These are phyloP conservation scores for Trichosporon faecale DNA, from an alignment of 1,284 basidiomycete genomes.

Conservation along the genomic window DNA sequence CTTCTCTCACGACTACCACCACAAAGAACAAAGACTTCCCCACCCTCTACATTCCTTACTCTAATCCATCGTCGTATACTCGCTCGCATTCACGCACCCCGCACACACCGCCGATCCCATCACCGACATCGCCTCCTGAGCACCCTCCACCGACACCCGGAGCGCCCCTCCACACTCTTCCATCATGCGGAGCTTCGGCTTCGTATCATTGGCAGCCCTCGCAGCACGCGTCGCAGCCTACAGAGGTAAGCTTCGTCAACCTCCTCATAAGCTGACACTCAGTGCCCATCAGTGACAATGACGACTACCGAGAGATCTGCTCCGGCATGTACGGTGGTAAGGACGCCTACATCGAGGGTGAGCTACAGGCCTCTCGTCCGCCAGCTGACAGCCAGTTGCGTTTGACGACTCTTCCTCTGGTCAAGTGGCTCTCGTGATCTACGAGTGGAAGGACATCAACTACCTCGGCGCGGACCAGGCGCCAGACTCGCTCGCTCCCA, in stretches of 20 bases:
- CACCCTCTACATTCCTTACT: background rate
- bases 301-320: slow-evolving; percentile 74
- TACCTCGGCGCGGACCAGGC: slow-evolving; percentile 66
- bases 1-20: background rate
- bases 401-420: slow-evolving; percentile 76
- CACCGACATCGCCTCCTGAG: background rate
- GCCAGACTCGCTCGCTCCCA: slow-evolving; percentile 17
- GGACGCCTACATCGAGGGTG: slow-evolving; percentile 81
- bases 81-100: background rate
- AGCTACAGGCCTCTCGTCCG: slow-evolving; percentile 30
- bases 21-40: background rate
- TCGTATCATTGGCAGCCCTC: slow-evolving; percentile 14
- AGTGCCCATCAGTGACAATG: slow-evolving; percentile 57
- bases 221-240: slow-evolving; percentile 15
- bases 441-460: slow-evolving; percentile 85
- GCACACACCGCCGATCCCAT: background rate
- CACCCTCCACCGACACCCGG: background rate
- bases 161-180: background rate
- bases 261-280: slow-evolving; percentile 5
- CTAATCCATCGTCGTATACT: background rate
- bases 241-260: slow-evolving; percentile 10
- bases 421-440: slow-evolving; percentile 89
- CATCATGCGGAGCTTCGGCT: slow-evolving; percentile 14
- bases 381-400: slow-evolving; percentile 59
- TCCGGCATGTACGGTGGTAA: slow-evolving; percentile 87